These are phyloP conservation scores for Malassezia brasiliensis DNA, from an alignment of 1,284 basidiomycete genomes.

Conservation along the genomic window DNA sequence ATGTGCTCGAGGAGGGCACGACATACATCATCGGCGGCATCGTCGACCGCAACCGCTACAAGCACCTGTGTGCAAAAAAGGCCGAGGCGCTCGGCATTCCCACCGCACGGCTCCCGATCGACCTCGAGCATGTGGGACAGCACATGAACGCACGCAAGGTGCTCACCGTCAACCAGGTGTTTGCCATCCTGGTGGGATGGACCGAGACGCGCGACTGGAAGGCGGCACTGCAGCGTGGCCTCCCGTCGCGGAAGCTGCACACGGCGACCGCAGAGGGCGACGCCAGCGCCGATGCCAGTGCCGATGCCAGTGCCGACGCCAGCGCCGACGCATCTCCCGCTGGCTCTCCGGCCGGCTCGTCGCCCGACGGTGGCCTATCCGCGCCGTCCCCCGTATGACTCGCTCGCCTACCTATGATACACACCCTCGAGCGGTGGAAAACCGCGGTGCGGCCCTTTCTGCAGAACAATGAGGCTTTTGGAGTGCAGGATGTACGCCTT, in stretches of 20 bases:
- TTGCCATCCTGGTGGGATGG: conserved; percentile 86
- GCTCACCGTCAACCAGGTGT: conserved; percentile 88
- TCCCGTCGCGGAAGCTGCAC: conserved; percentile 75
- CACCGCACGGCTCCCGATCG: conserved; percentile 80
- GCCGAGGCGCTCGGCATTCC: conserved; percentile 65
- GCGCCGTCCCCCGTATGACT: neutral
- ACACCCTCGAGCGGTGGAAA: conserved; percentile 43
- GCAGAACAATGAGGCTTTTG: conserved; percentile 46
- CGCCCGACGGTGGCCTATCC: no score
- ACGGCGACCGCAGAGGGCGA: neutral
- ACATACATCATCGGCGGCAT: conserved; percentile 94
- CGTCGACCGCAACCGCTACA: conserved; percentile 91
- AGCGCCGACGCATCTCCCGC: no score
- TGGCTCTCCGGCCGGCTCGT: no score
- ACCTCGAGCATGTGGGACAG: conserved; percentile 9
- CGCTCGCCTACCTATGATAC: conserved; percentile 12
- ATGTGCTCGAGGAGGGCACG: conserved; percentile 68
- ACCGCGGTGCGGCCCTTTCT: conserved; percentile 45
- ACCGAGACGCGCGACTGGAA: conserved; percentile 50
- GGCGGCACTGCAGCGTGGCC: conserved; percentile 61
- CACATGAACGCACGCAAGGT: conserved; percentile 77
- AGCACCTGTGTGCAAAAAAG: conserved; percentile 74
- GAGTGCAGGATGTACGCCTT: conserved; percentile 50
- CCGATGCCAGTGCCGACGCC: no score
- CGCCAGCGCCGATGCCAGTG: no score